These are phyloP conservation scores for Aspergillus clavatus DNA, from an alignment of 2,329 filamentous ascomycete genomes.

Conservation along the genomic window DNA sequence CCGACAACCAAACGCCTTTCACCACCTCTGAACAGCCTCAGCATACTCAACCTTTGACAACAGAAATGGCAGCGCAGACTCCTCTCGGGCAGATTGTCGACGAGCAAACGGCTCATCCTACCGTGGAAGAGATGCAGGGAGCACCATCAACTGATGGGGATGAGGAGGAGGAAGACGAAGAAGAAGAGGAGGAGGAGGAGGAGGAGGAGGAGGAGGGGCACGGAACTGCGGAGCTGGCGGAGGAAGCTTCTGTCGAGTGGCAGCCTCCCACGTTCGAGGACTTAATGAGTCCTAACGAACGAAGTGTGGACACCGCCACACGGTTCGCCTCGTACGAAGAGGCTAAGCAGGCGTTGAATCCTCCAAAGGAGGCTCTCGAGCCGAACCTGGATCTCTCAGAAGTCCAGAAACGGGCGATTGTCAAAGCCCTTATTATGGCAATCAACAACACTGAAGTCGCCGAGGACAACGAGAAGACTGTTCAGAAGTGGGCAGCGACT, in stretches of 20 bases:
- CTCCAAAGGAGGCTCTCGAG: conserved; percentile 12
- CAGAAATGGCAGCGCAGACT: too few relatives aligned
- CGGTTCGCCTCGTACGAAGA: conserved; percentile 17
- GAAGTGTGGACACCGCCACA: conserved; percentile 7
- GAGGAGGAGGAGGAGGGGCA: too few relatives aligned
- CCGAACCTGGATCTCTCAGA: conserved; percentile 22
- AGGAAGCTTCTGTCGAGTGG: neutral
- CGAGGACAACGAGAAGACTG: conserved; percentile 30
- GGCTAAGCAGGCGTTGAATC: conserved; percentile 9
- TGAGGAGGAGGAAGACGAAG: too few relatives aligned
- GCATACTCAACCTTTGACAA: too few relatives aligned
- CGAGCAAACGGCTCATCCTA: too few relatives aligned
- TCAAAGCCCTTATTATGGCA: conserved; percentile 27
- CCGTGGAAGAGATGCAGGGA: too few relatives aligned
- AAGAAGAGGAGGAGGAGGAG: too few relatives aligned
- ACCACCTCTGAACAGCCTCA: too few relatives aligned
- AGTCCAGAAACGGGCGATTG: conserved; percentile 21
- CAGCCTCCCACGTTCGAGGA: neutral
- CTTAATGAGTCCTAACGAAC: conserved; percentile 8
- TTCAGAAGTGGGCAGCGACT: conserved; percentile 20
- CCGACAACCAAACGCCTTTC: too few relatives aligned
- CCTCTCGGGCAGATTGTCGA: too few relatives aligned
- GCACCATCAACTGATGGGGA: too few relatives aligned
- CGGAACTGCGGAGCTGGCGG: too few relatives aligned
- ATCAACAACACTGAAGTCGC: conserved; percentile 28